Percentiles rank a stretch among this genome's conserved stretches.
phyloP scores from a whole-genome alignment of 2,329 filamentous ascomycete genomes.

The Cladosporium sp. region DNA sequence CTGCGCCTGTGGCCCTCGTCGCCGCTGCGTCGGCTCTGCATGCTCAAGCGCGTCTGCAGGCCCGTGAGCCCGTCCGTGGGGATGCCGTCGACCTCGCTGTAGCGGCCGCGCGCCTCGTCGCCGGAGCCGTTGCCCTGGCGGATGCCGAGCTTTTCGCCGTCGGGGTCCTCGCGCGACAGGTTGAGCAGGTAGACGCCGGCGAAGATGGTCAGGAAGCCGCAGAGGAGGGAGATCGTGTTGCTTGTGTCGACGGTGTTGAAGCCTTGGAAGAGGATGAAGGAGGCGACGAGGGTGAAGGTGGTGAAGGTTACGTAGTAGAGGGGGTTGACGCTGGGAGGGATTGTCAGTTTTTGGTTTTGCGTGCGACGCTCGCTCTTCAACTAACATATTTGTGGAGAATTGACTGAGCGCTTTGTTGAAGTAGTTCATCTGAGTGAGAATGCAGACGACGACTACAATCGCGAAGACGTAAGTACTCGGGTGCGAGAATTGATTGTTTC shows the following conservation, averaged over 20 bases:
- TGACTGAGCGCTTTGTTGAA: slow-evolving; percentile 98
- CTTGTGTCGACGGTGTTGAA: slow-evolving; percentile 93
- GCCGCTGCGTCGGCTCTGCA: slow-evolving; percentile 78
- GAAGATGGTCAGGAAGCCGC: slow-evolving; percentile 91
- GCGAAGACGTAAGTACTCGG: slow-evolving; percentile 97
- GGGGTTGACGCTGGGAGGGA: slow-evolving; percentile 68
- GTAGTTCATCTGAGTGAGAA: slow-evolving; percentile 99
- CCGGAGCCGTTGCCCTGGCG: slow-evolving; percentile 40
- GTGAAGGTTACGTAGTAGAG: slow-evolving; percentile 98
- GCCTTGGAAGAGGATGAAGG: slow-evolving; percentile 90
- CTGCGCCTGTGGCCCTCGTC: slow-evolving; percentile 48
- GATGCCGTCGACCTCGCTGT: slow-evolving; percentile 61
- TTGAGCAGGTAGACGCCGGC: slow-evolving; percentile 93
- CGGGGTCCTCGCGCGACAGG: slow-evolving; percentile 84
- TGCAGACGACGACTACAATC: slow-evolving; percentile 87
- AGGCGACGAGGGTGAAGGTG: slow-evolving; percentile 85
- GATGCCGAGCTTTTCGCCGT: slow-evolving; percentile 63
- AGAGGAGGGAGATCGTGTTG: slow-evolving; percentile 86
- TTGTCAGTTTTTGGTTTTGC: not conserved
- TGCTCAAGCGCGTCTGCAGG: slow-evolving; percentile 82
- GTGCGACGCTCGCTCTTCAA: no score
- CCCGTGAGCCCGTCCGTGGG: slow-evolving; percentile 89
- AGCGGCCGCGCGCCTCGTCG: slow-evolving; percentile 28
- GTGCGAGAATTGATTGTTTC: slow-evolving; percentile 91
- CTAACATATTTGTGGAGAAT: slow-evolving; percentile 95